These are phyloP conservation scores for Malus domestica DNA, from an alignment of 306 rosid species.

Conservation along the genomic window ASM211411v1 NC_041789.1:26459501-26460000, in stretches of 20 bases:
- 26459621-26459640: too few species aligned
- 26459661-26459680: neutral
- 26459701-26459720: constrained; percentile 21
- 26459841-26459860: constrained; percentile 17
- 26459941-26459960: neutral
- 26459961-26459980: neutral
- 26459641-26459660: neutral
- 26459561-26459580: neutral
- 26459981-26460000: too few species aligned
- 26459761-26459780: constrained; percentile 27
- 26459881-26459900: neutral
- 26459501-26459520: constrained; percentile 24
- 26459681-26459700: neutral
- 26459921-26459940: too few species aligned
- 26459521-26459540: constrained; percentile 30
- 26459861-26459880: neutral
- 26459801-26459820: constrained; percentile 38
- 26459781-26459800: constrained; percentile 24
- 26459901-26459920: neutral
- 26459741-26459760: constrained; percentile 42
- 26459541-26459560: constrained; percentile 32
- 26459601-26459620: too few species aligned
- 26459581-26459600: neutral
- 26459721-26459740: constrained; percentile 36
- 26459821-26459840: constrained; percentile 39